phyloP scores from a whole-genome alignment of 495 filamentous ascomycete species.

The Penicillium ucsense region DNA sequence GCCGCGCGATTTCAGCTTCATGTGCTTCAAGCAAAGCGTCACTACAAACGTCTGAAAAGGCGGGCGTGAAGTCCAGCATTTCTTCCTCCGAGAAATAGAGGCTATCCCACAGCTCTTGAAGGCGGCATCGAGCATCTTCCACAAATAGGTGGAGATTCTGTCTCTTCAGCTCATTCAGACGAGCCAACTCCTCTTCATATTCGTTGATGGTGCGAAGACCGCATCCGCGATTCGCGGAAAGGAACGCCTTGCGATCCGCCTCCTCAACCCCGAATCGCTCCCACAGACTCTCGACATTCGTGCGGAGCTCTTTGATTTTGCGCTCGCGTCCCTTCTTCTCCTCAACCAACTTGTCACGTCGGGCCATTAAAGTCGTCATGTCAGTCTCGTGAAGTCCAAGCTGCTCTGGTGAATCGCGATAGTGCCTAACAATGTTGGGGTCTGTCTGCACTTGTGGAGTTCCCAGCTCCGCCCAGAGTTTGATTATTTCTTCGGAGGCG shows the following conservation, averaged over 20 bases:
- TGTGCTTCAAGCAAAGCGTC: conserved; percentile 85
- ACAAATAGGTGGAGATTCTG: conserved; percentile 94
- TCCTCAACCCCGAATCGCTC: conserved; percentile 77
- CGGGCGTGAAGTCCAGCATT: conserved; percentile 93
- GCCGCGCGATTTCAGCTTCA: conserved; percentile 74
- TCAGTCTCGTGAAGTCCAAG: conserved; percentile 85
- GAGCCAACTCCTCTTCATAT: conserved; percentile 78
- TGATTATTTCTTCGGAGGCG: conserved; percentile 75
- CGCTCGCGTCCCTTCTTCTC: conserved; percentile 85
- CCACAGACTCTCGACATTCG: conserved; percentile 75
- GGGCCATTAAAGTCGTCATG: conserved; percentile 56
- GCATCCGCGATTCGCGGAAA: conserved; percentile 62
- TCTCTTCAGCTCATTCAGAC: conserved; percentile 84
- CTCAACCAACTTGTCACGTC: conserved; percentile 78
- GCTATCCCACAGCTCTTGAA: conserved; percentile 90
- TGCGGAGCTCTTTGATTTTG: conserved; percentile 65
- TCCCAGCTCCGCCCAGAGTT: conserved; percentile 90
- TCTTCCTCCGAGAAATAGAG: conserved; percentile 95
- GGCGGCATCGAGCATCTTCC: conserved; percentile 78
- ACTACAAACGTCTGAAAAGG: conserved; percentile 71
- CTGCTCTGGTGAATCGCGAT: conserved; percentile 84
- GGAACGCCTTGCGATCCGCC: conserved; percentile 70
- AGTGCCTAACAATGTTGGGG: conserved; percentile 71
- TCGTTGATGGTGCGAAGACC: conserved; percentile 85
- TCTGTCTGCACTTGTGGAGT: conserved; percentile 91